phyloP scores from a whole-genome alignment of 495 filamentous ascomycete species.

The Annulohypoxylon bovei region DNA sequence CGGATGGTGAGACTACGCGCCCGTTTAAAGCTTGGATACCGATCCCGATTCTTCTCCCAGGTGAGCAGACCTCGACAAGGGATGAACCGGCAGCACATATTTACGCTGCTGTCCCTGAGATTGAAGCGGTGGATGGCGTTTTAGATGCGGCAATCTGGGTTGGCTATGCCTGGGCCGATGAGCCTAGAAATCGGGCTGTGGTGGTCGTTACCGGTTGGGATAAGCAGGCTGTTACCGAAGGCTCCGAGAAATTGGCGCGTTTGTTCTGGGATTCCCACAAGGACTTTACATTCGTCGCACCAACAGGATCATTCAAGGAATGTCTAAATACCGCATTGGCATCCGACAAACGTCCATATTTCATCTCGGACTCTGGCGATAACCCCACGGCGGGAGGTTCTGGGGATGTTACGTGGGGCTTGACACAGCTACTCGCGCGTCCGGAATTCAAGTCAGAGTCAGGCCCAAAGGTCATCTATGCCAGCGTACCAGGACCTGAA shows the following conservation, averaged over 20 bases:
- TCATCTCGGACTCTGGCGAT: conserved; percentile 68
- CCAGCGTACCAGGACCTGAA: conserved; percentile 63
- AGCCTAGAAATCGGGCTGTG: conserved; percentile 63
- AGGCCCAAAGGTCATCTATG: conserved; percentile 63
- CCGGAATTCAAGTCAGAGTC: conserved; percentile 56
- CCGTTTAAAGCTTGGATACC: conserved; percentile 67
- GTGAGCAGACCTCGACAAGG: conserved; percentile 68
- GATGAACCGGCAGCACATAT: conserved; percentile 64
- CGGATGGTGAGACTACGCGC: conserved; percentile 34
- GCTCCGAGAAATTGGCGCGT: conserved; percentile 59
- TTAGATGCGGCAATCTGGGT: conserved; percentile 69
- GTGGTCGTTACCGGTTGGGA: conserved; percentile 66
- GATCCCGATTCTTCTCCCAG: conserved; percentile 64
- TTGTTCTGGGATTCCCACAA: conserved; percentile 61
- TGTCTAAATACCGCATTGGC: conserved; percentile 60
- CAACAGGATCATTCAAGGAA: conserved; percentile 60
- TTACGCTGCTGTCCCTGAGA: conserved; percentile 59
- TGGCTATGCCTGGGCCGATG: conserved; percentile 69
- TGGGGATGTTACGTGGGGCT: conserved; percentile 65
- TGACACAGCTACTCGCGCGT: conserved; percentile 58
- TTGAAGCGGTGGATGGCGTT: conserved; percentile 54
- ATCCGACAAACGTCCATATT: conserved; percentile 61
- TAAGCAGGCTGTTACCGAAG: conserved; percentile 44
- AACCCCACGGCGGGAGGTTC: conserved; percentile 67
- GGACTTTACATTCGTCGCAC: conserved; percentile 64